Percentiles rank a stretch among this genome's conserved stretches.
Evolutionary conservation across 495 filamentous ascomycete genomes (phyloP).

Genomic region (Penicillium nucicola): DNA sequence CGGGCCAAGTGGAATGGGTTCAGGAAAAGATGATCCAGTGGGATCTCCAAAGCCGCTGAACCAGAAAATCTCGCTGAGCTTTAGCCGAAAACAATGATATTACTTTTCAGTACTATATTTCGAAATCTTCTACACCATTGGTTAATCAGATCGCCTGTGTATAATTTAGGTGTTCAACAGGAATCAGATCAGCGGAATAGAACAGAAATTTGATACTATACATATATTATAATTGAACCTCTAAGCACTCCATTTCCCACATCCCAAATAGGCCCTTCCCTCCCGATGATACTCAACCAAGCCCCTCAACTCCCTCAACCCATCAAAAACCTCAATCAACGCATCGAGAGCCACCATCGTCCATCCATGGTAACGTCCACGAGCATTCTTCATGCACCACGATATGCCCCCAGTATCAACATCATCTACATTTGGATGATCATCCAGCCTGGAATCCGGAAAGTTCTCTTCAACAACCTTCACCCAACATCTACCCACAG

Average conservation of each 20-base stretch:
- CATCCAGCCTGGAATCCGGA: conserved; percentile 18
- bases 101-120: too few relatives aligned
- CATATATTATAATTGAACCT: not conserved
- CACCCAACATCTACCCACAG: conserved; percentile 18
- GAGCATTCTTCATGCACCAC: not conserved
- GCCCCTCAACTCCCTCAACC: conserved; percentile 21
- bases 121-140: too few relatives aligned
- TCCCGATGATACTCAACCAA: conserved; percentile 25
- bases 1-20: too few relatives aligned
- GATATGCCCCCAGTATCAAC: not conserved
- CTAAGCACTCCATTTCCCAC: conserved; percentile 19
- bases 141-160: too few relatives aligned
- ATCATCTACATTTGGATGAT: conserved; percentile 5
- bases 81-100: not conserved
- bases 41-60: too few relatives aligned
- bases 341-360: conserved; percentile 26
- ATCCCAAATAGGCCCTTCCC: conserved; percentile 23
- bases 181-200: not conserved
- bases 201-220: not conserved
- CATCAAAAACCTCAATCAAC: conserved; percentile 30
- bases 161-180: too few relatives aligned
- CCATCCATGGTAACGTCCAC: conserved; percentile 24
- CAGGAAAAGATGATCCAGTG: too few relatives aligned
- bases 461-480: conserved; percentile 36
- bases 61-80: too few relatives aligned